Percentiles rank a stretch among this genome's conserved stretches.
These are phyloP conservation scores for Zymoseptoria passerinii DNA, from an alignment of 2,329 filamentous ascomycete genomes.

Conservation along the genomic window DNA sequence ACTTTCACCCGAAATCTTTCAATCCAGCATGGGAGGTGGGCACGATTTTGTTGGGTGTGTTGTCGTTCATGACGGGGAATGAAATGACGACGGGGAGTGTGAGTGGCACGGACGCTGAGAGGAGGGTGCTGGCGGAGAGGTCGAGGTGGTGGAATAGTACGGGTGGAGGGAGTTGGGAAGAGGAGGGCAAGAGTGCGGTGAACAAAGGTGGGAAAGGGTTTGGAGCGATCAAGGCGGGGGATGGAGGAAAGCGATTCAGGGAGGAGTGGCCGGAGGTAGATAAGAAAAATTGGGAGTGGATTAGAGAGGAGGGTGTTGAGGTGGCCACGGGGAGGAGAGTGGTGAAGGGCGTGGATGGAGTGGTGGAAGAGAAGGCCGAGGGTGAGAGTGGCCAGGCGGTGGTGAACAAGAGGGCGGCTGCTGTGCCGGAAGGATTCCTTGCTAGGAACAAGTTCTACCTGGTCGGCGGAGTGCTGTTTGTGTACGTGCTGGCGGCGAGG, in stretches of 20 bases:
- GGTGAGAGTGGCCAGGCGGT: constrained; percentile 54
- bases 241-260: constrained; percentile 84
- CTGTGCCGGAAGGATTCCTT: constrained; percentile 76
- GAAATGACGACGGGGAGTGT: constrained; percentile 97
- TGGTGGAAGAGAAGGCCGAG: constrained; percentile 48
- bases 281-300: constrained; percentile 84
- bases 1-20: constrained; percentile 97
- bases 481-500: constrained; percentile 75
- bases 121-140: constrained; percentile 65
- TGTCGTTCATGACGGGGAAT: constrained; percentile 97
- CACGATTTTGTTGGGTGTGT: constrained; percentile 85
- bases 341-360: constrained; percentile 48
- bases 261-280: constrained; percentile 86
- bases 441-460: constrained; percentile 70
- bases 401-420: constrained; percentile 65
- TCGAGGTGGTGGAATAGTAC: constrained; percentile 97
- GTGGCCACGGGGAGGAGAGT: constrained; percentile 55
- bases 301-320: constrained; percentile 75
- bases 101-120: constrained; percentile 65
- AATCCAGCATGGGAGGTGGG: constrained; percentile 98
- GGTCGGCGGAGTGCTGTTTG: constrained; percentile 60
- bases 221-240: constrained; percentile 73
- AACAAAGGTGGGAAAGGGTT: constrained; percentile 53
- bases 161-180: constrained; percentile 65
- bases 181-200: constrained; percentile 30